phyloP scores from a whole-genome alignment of 768 basidiomycete species.

The Leccinum disarticulatum region DNA sequence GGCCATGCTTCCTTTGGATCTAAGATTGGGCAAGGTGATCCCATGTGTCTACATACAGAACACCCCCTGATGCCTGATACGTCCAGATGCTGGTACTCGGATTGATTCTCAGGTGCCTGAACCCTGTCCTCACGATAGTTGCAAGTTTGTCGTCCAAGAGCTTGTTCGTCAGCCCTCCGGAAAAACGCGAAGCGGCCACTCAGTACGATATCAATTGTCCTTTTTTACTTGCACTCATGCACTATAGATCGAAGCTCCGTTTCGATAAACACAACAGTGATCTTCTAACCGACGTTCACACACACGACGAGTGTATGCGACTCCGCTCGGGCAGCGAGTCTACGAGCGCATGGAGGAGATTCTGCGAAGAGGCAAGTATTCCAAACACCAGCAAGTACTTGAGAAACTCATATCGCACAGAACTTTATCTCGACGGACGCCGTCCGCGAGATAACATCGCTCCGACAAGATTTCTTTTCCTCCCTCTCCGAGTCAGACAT shows the following conservation, averaged over 20 bases:
- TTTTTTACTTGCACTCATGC: neutral
- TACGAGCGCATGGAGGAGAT: constrained; percentile 45
- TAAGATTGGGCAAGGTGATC: constrained; percentile 78
- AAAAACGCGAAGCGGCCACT: constrained; percentile 78
- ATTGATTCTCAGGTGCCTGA: constrained; percentile 79
- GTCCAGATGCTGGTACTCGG: constrained; percentile 85
- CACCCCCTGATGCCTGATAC: constrained; percentile 72
- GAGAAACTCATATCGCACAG: constrained; percentile 35
- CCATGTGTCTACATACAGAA: neutral
- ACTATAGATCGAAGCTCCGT: constrained; percentile 60
- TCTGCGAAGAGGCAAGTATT: constrained; percentile 65
- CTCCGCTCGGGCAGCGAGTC: constrained; percentile 53
- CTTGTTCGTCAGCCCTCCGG: constrained; percentile 77
- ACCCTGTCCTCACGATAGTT: constrained; percentile 77
- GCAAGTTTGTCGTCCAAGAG: constrained; percentile 87
- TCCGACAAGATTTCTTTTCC: constrained; percentile 75
- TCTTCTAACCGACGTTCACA: constrained; percentile 76
- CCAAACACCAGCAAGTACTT: no score
- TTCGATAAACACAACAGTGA: constrained; percentile 79
- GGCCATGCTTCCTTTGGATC: constrained; percentile 83
- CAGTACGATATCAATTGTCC: constrained; percentile 43
- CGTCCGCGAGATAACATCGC: constrained; percentile 72
- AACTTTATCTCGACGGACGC: constrained; percentile 80
- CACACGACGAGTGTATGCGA: constrained; percentile 63
- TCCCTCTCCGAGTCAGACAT: constrained; percentile 55